phyloP scores from a whole-genome alignment of 257 asterid species.

The Capsicum chinense region DNA sequence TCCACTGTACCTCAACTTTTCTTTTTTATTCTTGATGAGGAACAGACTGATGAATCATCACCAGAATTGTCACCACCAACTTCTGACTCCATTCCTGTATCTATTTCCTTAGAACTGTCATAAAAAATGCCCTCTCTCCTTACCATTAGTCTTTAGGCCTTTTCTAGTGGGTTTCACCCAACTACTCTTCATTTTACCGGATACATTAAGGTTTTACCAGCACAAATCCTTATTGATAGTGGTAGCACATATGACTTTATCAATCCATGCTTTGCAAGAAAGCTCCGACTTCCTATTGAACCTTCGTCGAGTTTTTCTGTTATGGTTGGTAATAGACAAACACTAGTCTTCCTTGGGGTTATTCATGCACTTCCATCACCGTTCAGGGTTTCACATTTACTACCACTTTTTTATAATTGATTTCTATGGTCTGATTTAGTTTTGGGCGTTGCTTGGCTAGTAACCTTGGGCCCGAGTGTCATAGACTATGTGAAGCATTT shows the following conservation, averaged over 20 bases:
- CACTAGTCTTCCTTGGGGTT: background rate
- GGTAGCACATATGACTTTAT: background rate
- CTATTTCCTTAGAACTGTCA: no score
- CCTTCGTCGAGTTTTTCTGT: background rate
- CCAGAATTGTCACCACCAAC: no score
- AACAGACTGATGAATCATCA: no score
- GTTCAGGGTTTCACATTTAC: background rate
- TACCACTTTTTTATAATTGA: background rate
- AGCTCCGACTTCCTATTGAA: background rate
- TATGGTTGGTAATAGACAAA: background rate
- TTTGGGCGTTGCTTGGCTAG: background rate
- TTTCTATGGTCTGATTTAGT: background rate
- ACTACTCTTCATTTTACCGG: background rate
- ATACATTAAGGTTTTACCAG: background rate
- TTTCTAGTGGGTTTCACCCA: no score
- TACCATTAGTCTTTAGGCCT: no score
- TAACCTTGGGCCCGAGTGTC: background rate
- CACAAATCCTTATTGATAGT: background rate
- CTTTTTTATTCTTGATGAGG: no score
- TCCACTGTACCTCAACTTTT: no score
- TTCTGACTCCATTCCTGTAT: no score
- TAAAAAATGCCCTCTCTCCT: no score
- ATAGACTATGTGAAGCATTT: background rate
- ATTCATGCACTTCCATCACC: background rate
- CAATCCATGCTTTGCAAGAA: background rate